phyloP scores from a whole-genome alignment of 2,329 filamentous ascomycete genomes.

The Colletotrichum tropicicola region DNA sequence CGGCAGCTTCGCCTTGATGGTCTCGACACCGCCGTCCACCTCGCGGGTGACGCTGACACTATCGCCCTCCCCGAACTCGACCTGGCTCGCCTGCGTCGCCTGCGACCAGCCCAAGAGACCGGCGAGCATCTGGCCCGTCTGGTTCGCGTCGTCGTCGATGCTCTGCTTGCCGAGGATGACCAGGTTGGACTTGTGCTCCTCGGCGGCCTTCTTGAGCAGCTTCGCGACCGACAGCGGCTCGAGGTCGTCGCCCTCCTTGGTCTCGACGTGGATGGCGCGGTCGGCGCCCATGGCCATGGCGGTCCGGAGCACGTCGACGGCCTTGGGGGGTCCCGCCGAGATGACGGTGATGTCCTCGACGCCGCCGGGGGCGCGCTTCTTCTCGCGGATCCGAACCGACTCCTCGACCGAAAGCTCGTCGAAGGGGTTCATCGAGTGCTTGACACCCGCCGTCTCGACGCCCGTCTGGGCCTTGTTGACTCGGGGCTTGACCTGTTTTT shows the following conservation, averaged over 20 bases:
- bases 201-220: conserved; percentile 80
- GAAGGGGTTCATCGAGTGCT: conserved; percentile 99
- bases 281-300: conserved; percentile 99
- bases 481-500: conserved; percentile 70
- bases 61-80: conserved; percentile 78
- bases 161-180: conserved; percentile 97
- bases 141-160: conserved; percentile 94
- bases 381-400: conserved; percentile 92
- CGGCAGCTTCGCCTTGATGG: conserved; percentile 83
- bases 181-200: conserved; percentile 87
- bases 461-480: conserved; percentile 81
- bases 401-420: conserved; percentile 98
- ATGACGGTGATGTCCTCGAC: conserved; percentile 94
- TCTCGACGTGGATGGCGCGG: conserved; percentile 87
- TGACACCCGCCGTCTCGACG: conserved; percentile 91
- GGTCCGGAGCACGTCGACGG: conserved; percentile 88
- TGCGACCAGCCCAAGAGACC: conserved; percentile 92
- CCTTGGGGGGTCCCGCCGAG: conserved; percentile 87
- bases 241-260: conserved; percentile 77
- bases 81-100: conserved; percentile 90
- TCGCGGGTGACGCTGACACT: conserved; percentile 83
- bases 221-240: conserved; percentile 96
- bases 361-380: conserved; percentile 74
- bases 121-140: conserved; percentile 98
- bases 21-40: conserved; percentile 96